Evolutionary conservation across 2,329 filamentous ascomycete species (phyloP), one percentile per base, ranked within the genome.

Genomic region (Botrytis elliptica): DNA sequence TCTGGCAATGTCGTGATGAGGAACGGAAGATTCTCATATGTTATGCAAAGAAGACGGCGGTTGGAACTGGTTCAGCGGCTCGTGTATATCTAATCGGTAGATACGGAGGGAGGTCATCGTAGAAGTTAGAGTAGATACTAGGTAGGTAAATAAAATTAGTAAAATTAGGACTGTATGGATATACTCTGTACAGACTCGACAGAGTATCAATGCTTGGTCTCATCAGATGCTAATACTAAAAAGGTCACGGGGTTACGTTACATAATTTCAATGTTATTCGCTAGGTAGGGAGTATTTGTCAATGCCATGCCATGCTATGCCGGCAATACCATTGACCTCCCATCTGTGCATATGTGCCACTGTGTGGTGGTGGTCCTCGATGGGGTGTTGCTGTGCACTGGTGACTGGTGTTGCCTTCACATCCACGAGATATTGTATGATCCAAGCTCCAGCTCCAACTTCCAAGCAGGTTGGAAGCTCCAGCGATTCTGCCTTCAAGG

Each of bases 11-110:
- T 71, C 29, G 70, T 71, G 70, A 38, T 16, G 36, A 71, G 44
- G 69, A 64, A 71, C 57, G 69, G 59, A 64, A 64, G 42, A 64
- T 40, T 71, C 62, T 38, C 33, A 46, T 25, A 36, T 57, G 36
- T 49, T 38, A 71, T 71, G 69, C 69, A 71, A 40, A 64, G 69
- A 63, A 71, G 69, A 71, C 42, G 69, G 57, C 42, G 42, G 59
- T 40, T 71, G 25, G 40, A 40, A 42, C 42, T 29, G 16, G 10
- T 64, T 64, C 46, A 52, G 69, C 69, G 69, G 69, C 69, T 71
- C 69, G 69, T 71, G 59, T 71, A 55, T 60, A 20, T 33, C 33
- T 59, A 29, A 29, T 64, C 62, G 40, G 62, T 65, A 33, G 40
- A 65, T 29, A 46, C n/a, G 40, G 40, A 65, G n/a, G 40, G 52